Evolutionary conservation across 495 filamentous ascomycete genomes (phyloP), one percentile per base, ranked within the genome.

Genomic region (Aspergillus diversus): DNA sequence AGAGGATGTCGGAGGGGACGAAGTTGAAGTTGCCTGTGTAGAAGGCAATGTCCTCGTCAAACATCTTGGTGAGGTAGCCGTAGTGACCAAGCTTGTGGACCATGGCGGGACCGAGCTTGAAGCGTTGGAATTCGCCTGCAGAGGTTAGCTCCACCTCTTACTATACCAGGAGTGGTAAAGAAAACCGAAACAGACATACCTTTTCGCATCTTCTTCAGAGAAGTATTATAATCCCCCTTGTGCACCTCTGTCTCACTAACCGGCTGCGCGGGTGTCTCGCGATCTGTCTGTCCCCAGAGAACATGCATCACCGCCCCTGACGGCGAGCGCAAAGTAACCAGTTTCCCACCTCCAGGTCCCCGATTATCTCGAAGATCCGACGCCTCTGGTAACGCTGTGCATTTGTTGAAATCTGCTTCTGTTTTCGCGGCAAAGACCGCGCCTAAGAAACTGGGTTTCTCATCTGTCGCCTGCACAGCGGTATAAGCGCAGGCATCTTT

Each of bases 71-170:
- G 67, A 83, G 84, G 49, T 87, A 69, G 12, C 90, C 90, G 58
- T 87, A 92, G 72, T 92, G 90, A 4, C 90, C 90, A 1, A 92
- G 80, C 56, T 92, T 92, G 75, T 92, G 87, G 0, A 92, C 80
- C 1, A 86, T 82, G 2, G 88, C 87, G 2, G 90, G 89, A 8
- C 90, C 86, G 13, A 74, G 74, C 5, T 77, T 64, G 65, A 81
- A 77, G 0, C 75, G 68, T n/a, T 74, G 74, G 60, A 77, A 77
- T 48, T 63, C 53, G 7, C 21, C 21, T 27, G 21, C 21, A 27
- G 21, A 27, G 21, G 21, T 27, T 27, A 27, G 21, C 21, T 27
- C 21, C 2, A 27, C 21, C 21, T 27, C 1, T 27, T 27, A 27
- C 21, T 1, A 1, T 27, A 27, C 21, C 21, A 27, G 21, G 21